phyloP scores from a whole-genome alignment of 2,329 filamentous ascomycete species.

The Aspergillus candidus region DNA sequence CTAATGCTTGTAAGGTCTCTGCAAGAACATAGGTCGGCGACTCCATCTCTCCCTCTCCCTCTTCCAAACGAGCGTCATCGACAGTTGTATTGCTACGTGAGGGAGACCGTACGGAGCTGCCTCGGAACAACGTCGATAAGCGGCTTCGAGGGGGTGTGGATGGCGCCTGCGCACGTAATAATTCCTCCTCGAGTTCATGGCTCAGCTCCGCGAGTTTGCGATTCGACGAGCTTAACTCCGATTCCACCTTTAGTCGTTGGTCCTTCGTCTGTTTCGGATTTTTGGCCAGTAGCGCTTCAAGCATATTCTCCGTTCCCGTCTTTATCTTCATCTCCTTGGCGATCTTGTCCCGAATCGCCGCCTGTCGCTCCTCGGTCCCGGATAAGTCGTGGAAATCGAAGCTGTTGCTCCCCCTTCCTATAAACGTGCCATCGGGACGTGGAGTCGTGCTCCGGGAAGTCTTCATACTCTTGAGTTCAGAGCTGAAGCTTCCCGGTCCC shows the following conservation, averaged over 20 bases:
- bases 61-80: constrained; percentile 38
- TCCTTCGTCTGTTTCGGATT: constrained; percentile 94
- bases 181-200: constrained; percentile 54
- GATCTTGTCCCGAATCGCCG: constrained; percentile 72
- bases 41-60: constrained; percentile 64
- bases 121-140: constrained; percentile 53
- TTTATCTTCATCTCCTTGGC: constrained; percentile 98
- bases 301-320: constrained; percentile 92
- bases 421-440: constrained; percentile 52
- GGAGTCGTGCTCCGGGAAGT: constrained; percentile 58
- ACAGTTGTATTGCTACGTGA: constrained; percentile 35
- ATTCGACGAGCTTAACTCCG: constrained; percentile 85
- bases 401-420: constrained; percentile 37
- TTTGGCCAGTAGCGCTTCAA: constrained; percentile 89
- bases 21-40: constrained; percentile 87
- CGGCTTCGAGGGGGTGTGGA: constrained; percentile 46
- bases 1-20: constrained; percentile 83
- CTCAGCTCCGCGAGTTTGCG: constrained; percentile 58
- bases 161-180: constrained; percentile 52
- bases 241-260: constrained; percentile 70
- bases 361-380: constrained; percentile 66
- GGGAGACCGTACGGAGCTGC: constrained; percentile 50
- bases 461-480: constrained; percentile 68
- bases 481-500: constrained; percentile 79
- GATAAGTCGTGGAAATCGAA: constrained; percentile 57